Evolutionary conservation across 2,329 filamentous ascomycete genomes (phyloP), one percentile per base, ranked within the genome.

Genomic region (Tetracladium maxilliforme): DNA sequence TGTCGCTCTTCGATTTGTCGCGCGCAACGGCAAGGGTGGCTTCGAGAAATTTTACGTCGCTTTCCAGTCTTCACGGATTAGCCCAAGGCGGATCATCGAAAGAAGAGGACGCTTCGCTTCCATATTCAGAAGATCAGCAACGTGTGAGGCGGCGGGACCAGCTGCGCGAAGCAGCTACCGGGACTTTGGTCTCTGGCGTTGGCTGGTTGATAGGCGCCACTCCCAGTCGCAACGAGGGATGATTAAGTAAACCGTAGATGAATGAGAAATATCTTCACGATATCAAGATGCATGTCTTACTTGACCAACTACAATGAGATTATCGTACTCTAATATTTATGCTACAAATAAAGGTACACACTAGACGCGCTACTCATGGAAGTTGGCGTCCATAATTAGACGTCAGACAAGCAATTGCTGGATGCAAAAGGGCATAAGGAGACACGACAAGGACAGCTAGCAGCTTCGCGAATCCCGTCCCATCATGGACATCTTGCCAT

Each of bases 111-210:
- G 10, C 23, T 23, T 10, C 14, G 11, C 8, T 8, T 8, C 9
- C 18, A 19, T 8, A 19, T 61, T 30, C 58, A 57, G 10, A 39
- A 61, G 22, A 24, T 13, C 15, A 23, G 23, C 47, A 58, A 30
- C 51, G 58, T 29, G 57, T 67, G 19, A 64, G 80, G 38, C 86
- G 75, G 55, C 63, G 81, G 37, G 81, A 87, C 44, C 74, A 77
- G 46, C 40, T 78, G 20, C 58, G 69, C 33, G 71, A 76, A 31
- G 72, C 63, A 18, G 72, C 73, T 7, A 69, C 74, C 28, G 70
- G 69, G n/a, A 72, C 70, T 2, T 44, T 78, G 23, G 72, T 73
- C 4, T 70, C 67, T 21, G 68, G 73, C 11, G 65, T 79, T 14
- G 71, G 73, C 1, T 78, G 73, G 73, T 45, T 78, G 23, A 63